phyloP scores from a whole-genome alignment of 1,284 basidiomycete species.

The Melampsora americana region DNA sequence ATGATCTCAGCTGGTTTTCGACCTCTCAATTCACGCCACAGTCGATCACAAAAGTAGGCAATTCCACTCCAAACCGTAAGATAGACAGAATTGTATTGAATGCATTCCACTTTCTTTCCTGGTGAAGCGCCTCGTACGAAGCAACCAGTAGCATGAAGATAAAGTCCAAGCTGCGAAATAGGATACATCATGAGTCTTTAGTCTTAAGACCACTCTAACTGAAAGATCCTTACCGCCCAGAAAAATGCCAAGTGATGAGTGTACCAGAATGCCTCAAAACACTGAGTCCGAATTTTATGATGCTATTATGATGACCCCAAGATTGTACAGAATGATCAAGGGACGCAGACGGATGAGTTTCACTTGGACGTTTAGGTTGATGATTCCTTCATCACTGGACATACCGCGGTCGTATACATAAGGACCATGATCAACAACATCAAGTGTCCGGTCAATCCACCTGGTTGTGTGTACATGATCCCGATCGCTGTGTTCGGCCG shows the following conservation, averaged over 20 bases:
- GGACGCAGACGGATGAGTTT: no score
- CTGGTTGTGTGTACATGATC: slow-evolving; percentile 50
- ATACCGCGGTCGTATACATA: slow-evolving; percentile 57
- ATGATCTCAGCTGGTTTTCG: slow-evolving; percentile 69
- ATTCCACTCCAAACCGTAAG: slow-evolving; percentile 82
- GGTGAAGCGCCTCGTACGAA: slow-evolving; percentile 73
- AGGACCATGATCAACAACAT: slow-evolving; percentile 66
- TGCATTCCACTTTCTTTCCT: slow-evolving; percentile 69
- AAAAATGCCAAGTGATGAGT: slow-evolving; percentile 86
- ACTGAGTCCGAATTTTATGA: slow-evolving; percentile 73
- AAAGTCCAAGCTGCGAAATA: slow-evolving; percentile 61
- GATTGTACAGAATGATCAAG: not conserved
- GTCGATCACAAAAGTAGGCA: slow-evolving; percentile 75
- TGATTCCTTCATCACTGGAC: not conserved
- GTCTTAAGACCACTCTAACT: not conserved
- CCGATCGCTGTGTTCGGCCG: slow-evolving; percentile 22
- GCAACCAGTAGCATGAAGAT: slow-evolving; percentile 82
- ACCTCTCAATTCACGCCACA: slow-evolving; percentile 73
- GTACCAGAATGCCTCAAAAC: slow-evolving; percentile 90
- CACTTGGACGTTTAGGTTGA: no score
- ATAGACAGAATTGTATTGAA: slow-evolving; percentile 80
- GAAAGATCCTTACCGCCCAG: slow-evolving; percentile 66
- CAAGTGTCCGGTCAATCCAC: slow-evolving; percentile 81
- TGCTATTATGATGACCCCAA: slow-evolving; percentile 59
- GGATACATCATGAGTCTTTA: slow-evolving; percentile 31